Evolutionary conservation across 805 yeast genomes (phyloP), one percentile per base, ranked within the genome.

Genomic region (Yamadazyma ubonensis): DNA sequence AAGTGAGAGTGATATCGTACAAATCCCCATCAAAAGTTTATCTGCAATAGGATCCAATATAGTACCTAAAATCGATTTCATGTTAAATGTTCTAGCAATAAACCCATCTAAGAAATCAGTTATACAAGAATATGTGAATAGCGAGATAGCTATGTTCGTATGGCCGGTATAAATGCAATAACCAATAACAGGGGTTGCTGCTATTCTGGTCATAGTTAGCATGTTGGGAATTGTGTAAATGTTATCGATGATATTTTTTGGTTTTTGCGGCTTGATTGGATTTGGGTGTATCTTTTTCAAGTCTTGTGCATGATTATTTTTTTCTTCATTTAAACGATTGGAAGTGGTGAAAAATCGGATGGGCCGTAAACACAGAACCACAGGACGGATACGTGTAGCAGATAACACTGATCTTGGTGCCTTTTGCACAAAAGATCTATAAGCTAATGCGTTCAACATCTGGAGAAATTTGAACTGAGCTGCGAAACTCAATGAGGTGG

Each of bases 41-140:
- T 93, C 99, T 0, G 99, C 99, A 65, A 88, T 72, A 0, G 99
- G 99, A 54, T 93, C 99, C 23, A 95, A 68, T 11, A 93, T 81
- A 0, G 96, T 83, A 0, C 99, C 99, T 5, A 89, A 76, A 1
- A 86, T 82, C 1, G 96, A 81, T 52, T 79, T 76, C 73, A 84
- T 68, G 41, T 87, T 80, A 67, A 62, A 91, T 44, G 64, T 75
- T 40, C 99, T 71, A 4, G 99, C 99, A 46, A 95, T 78, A 54
- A 64, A 86, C 0, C 99, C 99, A 60, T 93, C 99, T 16, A 90
- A 63, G 47, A 86, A 83, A 59, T 93, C 99, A 0, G 99, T 91
- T 3, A 89, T 58, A 48, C 97, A 84, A 0, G 97, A 89, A 53
- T 88, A 89, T 0, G 79, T 71, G 59, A 93, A 91, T 8, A 93